These are phyloP conservation scores for Canariomyces notabilis DNA, from an alignment of 2,329 filamentous ascomycete species.

Conservation along the genomic window DNA sequence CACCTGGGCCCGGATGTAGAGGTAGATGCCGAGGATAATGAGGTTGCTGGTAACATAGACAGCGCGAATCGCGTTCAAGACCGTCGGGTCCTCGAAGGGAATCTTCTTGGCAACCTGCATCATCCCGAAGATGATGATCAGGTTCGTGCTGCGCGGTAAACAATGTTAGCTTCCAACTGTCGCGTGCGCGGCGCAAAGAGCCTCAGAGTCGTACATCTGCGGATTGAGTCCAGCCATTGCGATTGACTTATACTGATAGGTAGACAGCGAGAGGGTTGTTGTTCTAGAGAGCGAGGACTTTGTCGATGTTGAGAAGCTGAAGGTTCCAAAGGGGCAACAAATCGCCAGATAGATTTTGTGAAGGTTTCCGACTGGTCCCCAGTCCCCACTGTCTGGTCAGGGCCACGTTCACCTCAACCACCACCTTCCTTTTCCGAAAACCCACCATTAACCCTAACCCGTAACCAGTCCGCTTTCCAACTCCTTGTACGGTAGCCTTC, in stretches of 20 bases:
- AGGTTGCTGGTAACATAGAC: conserved; percentile 61
- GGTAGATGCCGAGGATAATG: conserved; percentile 77
- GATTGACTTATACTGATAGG: conserved; percentile 10
- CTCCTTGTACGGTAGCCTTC: no score
- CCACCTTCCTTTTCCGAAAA: background rate
- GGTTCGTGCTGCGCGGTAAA: conserved; percentile 65
- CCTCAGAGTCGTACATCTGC: conserved; percentile 51
- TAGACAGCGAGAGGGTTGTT: background rate
- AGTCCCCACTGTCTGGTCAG: background rate
- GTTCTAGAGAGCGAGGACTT: background rate
- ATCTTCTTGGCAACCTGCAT: conserved; percentile 98
- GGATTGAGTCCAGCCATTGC: conserved; percentile 59
- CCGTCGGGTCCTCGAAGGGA: conserved; percentile 77
- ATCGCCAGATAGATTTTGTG: background rate
- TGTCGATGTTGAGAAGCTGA: background rate
- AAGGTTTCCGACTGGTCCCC: background rate
- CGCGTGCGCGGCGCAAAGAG: background rate
- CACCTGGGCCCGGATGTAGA: conserved; percentile 79
- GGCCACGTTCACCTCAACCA: background rate
- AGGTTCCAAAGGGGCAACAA: background rate
- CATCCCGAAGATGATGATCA: conserved; percentile 92
- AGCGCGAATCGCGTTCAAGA: conserved; percentile 52
- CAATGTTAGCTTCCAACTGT: conserved; percentile 16
- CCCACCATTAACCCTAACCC: no score
- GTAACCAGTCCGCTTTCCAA: no score